Conservation (phyloP, 1,139 yeast species). For the Hemisphaericaspora xylofermentans region DNA sequence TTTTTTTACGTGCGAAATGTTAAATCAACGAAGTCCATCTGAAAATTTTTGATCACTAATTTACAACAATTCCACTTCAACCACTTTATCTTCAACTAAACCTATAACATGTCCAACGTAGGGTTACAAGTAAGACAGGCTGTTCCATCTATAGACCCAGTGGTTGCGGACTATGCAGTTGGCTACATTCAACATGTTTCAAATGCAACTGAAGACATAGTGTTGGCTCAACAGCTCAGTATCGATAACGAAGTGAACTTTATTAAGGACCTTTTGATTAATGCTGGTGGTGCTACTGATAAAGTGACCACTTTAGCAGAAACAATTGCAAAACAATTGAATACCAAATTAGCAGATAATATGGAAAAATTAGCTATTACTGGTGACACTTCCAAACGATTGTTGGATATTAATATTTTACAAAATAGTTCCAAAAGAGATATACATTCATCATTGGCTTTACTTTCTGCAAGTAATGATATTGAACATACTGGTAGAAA, state of each 20-base stretch:
- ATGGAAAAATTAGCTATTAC: conserved; percentile 64
- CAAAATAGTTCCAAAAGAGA: conserved; percentile 63
- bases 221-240: conserved; percentile 70
- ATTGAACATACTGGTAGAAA: conserved; percentile 90
- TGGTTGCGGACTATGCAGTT: conserved; percentile 88
- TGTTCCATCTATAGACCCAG: conserved; percentile 80
- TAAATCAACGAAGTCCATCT: conserved; percentile 1
- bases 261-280: conserved; percentile 58
- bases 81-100: neutral
- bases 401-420: conserved; percentile 67
- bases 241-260: conserved; percentile 66
- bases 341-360: conserved; percentile 61
- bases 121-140: conserved; percentile 83
- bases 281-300: conserved; percentile 76
- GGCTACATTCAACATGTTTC: conserved; percentile 85
- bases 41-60: neutral
- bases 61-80: neutral
- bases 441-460: conserved; percentile 66
- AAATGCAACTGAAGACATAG: conserved; percentile 74
- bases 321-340: conserved; percentile 48
- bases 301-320: conserved; percentile 52
- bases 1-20: too few species aligned
- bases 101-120: conserved; percentile 45
- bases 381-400: conserved; percentile 83
- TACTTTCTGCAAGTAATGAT: conserved; percentile 75